phyloP scores from a whole-genome alignment of 768 basidiomycete genomes.

The Harrya chromipes region DNA sequence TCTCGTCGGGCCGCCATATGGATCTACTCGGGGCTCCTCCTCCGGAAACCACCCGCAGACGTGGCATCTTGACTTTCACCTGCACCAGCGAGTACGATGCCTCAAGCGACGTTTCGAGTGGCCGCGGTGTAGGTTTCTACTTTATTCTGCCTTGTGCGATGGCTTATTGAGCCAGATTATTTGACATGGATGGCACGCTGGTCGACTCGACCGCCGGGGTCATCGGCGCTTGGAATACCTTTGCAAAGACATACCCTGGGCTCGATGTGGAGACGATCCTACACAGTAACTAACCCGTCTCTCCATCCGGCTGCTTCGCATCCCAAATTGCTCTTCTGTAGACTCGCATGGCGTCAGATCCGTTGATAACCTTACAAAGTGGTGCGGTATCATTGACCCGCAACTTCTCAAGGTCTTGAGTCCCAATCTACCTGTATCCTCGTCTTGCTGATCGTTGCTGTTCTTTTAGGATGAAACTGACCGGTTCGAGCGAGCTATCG shows the following conservation, averaged over 20 bases:
- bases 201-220: constrained; percentile 84
- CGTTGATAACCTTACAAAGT: constrained; percentile 70
- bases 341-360: constrained; percentile 84
- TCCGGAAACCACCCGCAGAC: not conserved
- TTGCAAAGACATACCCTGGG: constrained; percentile 63
- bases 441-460: constrained; percentile 3
- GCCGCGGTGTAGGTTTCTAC: constrained; percentile 37
- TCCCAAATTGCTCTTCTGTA: constrained; percentile 23
- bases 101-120: constrained; percentile 34
- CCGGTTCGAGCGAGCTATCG: constrained; percentile 79
- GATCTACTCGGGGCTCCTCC: not conserved
- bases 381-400: constrained; percentile 67
- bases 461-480: constrained; percentile 56
- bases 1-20: not conserved
- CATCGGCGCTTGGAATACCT: constrained; percentile 78
- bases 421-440: not conserved
- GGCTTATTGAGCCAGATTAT: constrained; percentile 44
- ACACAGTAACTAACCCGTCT: constrained; percentile 46
- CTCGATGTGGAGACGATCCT: constrained; percentile 62
- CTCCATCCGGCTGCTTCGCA: not conserved
- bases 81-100: constrained; percentile 25
- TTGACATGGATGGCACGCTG: constrained; percentile 84
- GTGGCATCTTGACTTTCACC: not conserved
- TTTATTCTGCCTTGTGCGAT: not conserved
- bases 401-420: constrained; percentile 61